Conservation (phyloP, 1,284 basidiomycete species). For the Taiwanofungus camphoratus region DNA sequence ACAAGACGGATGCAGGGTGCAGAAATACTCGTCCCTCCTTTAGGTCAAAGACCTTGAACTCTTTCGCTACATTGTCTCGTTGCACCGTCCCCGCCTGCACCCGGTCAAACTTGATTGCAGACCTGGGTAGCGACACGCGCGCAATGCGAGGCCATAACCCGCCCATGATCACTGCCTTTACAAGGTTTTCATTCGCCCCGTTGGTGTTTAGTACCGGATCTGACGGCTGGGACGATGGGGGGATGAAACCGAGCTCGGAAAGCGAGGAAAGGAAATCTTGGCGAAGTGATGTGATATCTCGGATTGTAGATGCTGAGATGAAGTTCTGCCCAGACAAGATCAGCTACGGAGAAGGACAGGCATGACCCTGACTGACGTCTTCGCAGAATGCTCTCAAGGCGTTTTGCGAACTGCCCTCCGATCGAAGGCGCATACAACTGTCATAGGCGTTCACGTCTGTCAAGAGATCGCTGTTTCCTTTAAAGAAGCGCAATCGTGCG, state of each 20-base stretch:
- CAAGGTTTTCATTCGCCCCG: slow-evolving; percentile 59
- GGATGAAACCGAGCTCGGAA: slow-evolving; percentile 69
- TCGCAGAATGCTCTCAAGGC: slow-evolving; percentile 70
- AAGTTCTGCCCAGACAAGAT: slow-evolving; percentile 54
- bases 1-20: slow-evolving; percentile 84
- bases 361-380: slow-evolving; percentile 38
- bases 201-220: slow-evolving; percentile 52
- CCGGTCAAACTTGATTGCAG: slow-evolving; percentile 76
- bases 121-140: slow-evolving; percentile 68
- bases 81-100: slow-evolving; percentile 77
- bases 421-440: slow-evolving; percentile 51
- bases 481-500: slow-evolving; percentile 63
- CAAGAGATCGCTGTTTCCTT: slow-evolving; percentile 80
- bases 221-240: slow-evolving; percentile 36
- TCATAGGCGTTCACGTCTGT: slow-evolving; percentile 80
- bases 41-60: slow-evolving; percentile 76
- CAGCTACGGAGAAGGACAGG: not conserved
- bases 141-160: slow-evolving; percentile 81
- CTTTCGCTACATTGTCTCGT: slow-evolving; percentile 76
- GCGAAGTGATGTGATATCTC: slow-evolving; percentile 80
- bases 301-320: slow-evolving; percentile 69
- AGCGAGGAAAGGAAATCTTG: slow-evolving; percentile 76
- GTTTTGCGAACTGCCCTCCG: slow-evolving; percentile 41
- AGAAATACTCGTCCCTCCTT: slow-evolving; percentile 63
- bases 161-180: slow-evolving; percentile 79